Conservation (phyloP, 2,329 filamentous ascomycete genomes). For the Fusarium coicis region DNA sequence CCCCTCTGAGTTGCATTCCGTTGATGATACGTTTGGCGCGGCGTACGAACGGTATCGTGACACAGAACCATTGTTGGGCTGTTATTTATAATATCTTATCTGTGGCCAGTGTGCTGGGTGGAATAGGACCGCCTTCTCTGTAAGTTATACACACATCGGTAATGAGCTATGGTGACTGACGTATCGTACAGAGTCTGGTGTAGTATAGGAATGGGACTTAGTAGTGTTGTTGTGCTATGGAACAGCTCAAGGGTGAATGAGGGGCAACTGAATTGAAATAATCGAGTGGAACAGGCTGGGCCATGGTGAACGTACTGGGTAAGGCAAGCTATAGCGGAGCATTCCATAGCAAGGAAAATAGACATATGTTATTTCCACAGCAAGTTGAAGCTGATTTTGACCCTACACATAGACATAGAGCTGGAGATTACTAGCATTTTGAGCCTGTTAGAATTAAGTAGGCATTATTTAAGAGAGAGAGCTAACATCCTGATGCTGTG, state of each 20-base stretch:
- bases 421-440: too few species aligned
- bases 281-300: fast-evolving
- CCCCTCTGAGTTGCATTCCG: neutral
- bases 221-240: neutral
- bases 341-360: neutral
- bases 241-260: neutral
- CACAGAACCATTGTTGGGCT: neutral
- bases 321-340: neutral
- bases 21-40: neutral
- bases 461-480: too few species aligned
- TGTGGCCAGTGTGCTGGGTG: neutral
- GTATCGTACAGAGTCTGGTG: neutral
- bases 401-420: too few species aligned
- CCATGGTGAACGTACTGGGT: fast-evolving
- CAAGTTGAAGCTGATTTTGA: too few species aligned
- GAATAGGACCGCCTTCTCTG: neutral
- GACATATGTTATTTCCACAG: neutral
- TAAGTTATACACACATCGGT: neutral
- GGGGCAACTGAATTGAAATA: fast-evolving
- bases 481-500: too few species aligned
- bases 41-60: neutral
- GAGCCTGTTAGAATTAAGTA: too few species aligned
- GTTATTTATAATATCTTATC: neutral
- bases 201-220: neutral
- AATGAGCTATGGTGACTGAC: neutral